Conservation (phyloP, 2,329 filamentous ascomycete genomes). For the Penicillium sp. region DNA sequence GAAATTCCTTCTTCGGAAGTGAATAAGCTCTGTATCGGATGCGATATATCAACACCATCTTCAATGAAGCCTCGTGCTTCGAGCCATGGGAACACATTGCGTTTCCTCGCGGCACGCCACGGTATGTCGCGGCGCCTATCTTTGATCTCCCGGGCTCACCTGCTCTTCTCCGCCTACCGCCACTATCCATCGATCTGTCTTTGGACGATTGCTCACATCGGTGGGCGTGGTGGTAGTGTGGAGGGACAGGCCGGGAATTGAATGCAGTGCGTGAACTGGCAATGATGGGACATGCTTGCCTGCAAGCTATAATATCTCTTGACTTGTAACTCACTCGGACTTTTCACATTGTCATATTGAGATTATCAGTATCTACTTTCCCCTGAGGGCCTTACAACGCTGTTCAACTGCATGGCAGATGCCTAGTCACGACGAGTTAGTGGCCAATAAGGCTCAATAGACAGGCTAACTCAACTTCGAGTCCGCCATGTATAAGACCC, state of each 20-base stretch:
- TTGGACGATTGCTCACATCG: slow-evolving; percentile 19
- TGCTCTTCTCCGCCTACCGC: slow-evolving; percentile 10
- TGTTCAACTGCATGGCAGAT: too few relatives aligned
- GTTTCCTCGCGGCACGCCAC: slow-evolving; percentile 4
- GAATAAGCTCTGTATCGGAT: slow-evolving; percentile 56
- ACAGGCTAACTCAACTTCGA: too few relatives aligned
- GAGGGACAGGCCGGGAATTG: slow-evolving; percentile 7
- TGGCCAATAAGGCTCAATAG: too few relatives aligned
- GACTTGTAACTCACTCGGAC: too few relatives aligned
- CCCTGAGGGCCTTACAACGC: too few relatives aligned
- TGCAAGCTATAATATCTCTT: too few relatives aligned
- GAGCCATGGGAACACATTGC: slow-evolving; percentile 12
- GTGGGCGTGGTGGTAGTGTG: slow-evolving; percentile 5
- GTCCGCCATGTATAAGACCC: too few relatives aligned
- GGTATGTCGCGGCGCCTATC: slow-evolving; percentile 13
- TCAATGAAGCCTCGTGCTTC: slow-evolving; percentile 12
- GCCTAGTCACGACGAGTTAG: too few relatives aligned
- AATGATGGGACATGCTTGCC: slow-evolving; percentile 20
- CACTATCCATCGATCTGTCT: slow-evolving; percentile 25
- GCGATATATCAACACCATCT: slow-evolving; percentile 49
- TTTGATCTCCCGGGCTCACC: slow-evolving; percentile 14
- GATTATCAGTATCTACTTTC: too few relatives aligned
- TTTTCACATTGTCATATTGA: too few relatives aligned
- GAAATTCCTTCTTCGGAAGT: slow-evolving; percentile 40
- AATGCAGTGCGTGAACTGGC: slow-evolving; percentile 13